Conservation (phyloP, 78 protist species). For the Tieghemostelium lacteum region DNA sequence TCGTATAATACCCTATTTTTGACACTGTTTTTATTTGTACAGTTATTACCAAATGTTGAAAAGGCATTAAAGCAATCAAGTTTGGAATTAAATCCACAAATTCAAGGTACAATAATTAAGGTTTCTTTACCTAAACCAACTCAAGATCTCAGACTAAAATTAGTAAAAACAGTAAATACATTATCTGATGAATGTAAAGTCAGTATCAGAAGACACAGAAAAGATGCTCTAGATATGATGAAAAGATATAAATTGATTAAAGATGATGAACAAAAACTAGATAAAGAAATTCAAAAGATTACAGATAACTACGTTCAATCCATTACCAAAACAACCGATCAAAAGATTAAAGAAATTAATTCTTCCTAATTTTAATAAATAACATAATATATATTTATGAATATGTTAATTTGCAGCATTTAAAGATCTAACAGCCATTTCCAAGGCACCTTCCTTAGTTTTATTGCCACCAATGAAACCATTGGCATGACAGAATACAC, state of each 20-base stretch:
- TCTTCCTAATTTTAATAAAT: no score
- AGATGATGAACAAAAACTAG: conserved; percentile 46
- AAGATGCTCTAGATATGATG: conserved; percentile 30
- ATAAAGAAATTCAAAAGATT: conserved; percentile 46
- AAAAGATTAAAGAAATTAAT: conserved; percentile 58
- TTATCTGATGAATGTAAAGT: conserved; percentile 7
- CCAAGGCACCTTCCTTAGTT: conserved; percentile 86
- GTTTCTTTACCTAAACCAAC: conserved; percentile 64
- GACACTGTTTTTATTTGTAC: no score
- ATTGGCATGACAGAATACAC: conserved; percentile 66
- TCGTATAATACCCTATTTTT: neutral
- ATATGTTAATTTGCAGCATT: no score
- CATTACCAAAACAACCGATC: conserved; percentile 21
- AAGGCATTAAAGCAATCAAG: conserved; percentile 26
- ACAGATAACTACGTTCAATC: conserved; percentile 23
- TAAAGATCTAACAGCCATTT: conserved; percentile 82
- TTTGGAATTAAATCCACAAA: conserved; percentile 26
- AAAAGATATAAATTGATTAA: conserved; percentile 28
- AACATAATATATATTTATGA: neutral
- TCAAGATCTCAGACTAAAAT: conserved; percentile 36
- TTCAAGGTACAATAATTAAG: conserved; percentile 5
- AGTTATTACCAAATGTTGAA: conserved; percentile 29
- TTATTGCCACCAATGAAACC: conserved; percentile 96
- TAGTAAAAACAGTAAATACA: conserved; percentile 21
- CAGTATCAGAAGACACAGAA: conserved; percentile 51